Base-by-base conservation (phyloP, 305 asterid species). In the Vinca major region DNA sequence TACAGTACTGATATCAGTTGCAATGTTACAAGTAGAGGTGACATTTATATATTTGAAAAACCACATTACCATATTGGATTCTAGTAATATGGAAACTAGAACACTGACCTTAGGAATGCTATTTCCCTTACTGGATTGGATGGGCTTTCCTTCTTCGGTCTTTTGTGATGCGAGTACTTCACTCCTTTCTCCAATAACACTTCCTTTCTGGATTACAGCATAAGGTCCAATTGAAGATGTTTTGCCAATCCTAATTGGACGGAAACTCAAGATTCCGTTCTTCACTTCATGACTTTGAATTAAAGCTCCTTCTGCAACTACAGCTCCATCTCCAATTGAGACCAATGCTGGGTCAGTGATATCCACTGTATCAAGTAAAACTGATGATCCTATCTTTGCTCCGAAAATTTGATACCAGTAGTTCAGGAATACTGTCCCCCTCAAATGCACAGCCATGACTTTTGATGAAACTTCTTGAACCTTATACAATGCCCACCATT, bases 401-500 rank as follows among this genome's bases (percentile, higher is more conserved):
- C 96, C 96, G 57, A 83, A 73, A 80, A 83, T 80, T 67, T 80
- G 87, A 79, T 84, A 89, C 96, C 96, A 87, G 83, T 83, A 87
- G 47, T 82, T 89, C 43, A 89, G 77, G 52, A 86, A 78, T 40
- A 84, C 79, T 20, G 96, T 86, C 77, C 95, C 96, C 76, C 92
- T 84, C 81, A 87, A 74, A 76, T 89, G 96, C 72, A 86, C 86
- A n/a, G 89, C 96, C 69, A 87, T 69, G 39, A 82, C 89, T 77
- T 84, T 86, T 13, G 95, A 83, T 63, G 95, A 84, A 58, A 83
- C 70, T 75, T 89, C 96, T 54, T 87, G 92, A 40, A 87, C 92
- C 77, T 89, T 89, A 68, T 86, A 88, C 10, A 87, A 78, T 3
- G 95, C 80, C 96, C 95, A 89, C 96, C 96, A 89, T 72, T 87